These are phyloP conservation scores for Syncephalis fuscata DNA, from an alignment of 371 early-diverging fungal species.

Conservation along the genomic window DNA sequence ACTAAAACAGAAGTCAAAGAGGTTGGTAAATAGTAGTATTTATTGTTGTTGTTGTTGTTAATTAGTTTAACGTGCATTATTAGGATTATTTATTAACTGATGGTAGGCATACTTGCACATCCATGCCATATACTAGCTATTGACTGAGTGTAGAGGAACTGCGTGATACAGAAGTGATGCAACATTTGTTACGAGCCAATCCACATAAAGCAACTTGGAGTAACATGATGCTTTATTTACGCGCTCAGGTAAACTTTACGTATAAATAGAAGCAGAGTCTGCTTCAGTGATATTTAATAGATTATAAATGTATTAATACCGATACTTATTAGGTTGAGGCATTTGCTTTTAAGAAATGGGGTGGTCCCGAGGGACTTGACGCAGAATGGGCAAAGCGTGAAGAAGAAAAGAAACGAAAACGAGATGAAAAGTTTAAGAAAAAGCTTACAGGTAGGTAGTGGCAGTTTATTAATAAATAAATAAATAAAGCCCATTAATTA, in stretches of 20 bases:
- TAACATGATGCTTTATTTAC: conserved; percentile 86
- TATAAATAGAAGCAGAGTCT: neutral
- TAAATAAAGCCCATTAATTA: neutral
- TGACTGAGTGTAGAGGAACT: conserved; percentile 47
- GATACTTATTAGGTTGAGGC: conserved; percentile 46
- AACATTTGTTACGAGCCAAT: conserved; percentile 70
- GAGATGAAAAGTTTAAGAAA: conserved; percentile 69
- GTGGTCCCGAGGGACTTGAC: conserved; percentile 70
- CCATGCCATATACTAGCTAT: conserved; percentile 4
- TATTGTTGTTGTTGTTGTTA: too few species aligned
- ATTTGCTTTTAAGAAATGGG: conserved; percentile 90
- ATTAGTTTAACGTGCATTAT: too few species aligned
- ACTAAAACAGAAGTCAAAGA: conserved; percentile 20
- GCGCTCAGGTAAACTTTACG: conserved; percentile 39
- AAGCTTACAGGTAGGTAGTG: conserved; percentile 34
- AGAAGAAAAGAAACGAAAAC: conserved; percentile 54
- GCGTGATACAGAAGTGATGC: conserved; percentile 54
- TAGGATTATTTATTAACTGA: conserved; percentile 14
- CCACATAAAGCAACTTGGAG: conserved; percentile 90
- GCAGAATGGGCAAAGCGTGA: conserved; percentile 76
- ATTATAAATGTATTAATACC: neutral
- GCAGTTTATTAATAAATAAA: neutral
- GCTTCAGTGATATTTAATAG: neutral
- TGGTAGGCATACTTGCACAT: conserved; percentile 8
- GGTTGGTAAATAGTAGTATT: conserved; percentile 9